Percentiles rank a stretch among this genome's conserved stretches.
These are phyloP conservation scores for Saccharomycopsis sp. DNA, from an alignment of 805 yeast species.

Conservation along the genomic window DNA sequence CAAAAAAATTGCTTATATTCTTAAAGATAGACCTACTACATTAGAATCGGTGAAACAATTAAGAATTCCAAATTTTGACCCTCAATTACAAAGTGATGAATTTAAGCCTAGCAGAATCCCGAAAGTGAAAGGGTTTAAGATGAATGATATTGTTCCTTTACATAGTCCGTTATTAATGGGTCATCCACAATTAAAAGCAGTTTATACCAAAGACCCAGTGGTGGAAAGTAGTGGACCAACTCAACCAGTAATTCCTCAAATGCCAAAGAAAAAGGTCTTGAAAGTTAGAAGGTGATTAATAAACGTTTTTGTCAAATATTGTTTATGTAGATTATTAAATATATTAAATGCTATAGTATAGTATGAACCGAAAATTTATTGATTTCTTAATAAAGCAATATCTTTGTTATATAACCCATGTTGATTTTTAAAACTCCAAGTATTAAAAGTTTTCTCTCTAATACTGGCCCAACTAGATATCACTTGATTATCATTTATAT, in stretches of 20 bases:
- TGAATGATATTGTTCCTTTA: constrained; percentile 84
- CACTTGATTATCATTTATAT: too few relatives aligned
- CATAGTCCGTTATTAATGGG: constrained; percentile 72
- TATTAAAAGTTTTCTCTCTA: too few relatives aligned
- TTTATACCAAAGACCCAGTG: constrained; percentile 46
- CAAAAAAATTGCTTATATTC: constrained; percentile 46
- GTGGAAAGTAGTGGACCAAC: constrained; percentile 25
- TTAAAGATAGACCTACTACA: constrained; percentile 62
- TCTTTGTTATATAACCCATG: too few relatives aligned
- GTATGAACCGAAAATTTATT: too few relatives aligned
- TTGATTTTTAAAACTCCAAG: too few relatives aligned
- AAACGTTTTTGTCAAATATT: too few relatives aligned
- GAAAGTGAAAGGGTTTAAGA: constrained; percentile 71
- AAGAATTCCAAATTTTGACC: constrained; percentile 42
- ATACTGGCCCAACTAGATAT: too few relatives aligned
- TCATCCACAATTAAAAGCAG: constrained; percentile 68
- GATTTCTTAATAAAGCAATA: too few relatives aligned
- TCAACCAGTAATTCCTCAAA: constrained; percentile 25
- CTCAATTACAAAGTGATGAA: constrained; percentile 26
- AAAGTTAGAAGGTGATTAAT: constrained; percentile 59
- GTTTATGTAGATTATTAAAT: too few relatives aligned
- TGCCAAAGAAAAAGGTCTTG: constrained; percentile 47
- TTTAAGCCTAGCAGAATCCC: constrained; percentile 54
- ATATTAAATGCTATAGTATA: too few relatives aligned
- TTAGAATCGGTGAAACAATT: constrained; percentile 49